Percentiles rank a stretch among this genome's conserved stretches.
These are phyloP conservation scores for Pythium aristosporum DNA, from an alignment of 352 stramenopile species.

Conservation along the genomic window DNA sequence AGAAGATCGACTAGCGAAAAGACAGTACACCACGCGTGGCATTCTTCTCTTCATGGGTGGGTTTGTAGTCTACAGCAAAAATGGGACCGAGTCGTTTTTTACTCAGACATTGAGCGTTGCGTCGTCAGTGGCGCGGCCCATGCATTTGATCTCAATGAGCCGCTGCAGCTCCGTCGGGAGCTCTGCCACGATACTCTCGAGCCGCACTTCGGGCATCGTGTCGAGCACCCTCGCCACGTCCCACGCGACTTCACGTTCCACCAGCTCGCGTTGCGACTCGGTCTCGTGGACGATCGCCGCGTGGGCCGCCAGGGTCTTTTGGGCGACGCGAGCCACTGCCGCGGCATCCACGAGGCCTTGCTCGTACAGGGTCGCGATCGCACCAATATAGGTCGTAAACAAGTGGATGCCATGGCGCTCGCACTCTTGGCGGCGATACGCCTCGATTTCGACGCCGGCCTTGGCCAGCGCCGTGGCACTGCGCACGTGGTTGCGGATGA, in stretches of 20 bases:
- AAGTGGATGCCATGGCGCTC: slow-evolving; percentile 60
- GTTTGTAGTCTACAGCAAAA: slow-evolving; percentile 8
- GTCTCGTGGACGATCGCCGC: slow-evolving; percentile 68
- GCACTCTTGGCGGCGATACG: slow-evolving; percentile 68
- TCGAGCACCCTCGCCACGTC: slow-evolving; percentile 61
- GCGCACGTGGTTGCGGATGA: slow-evolving; percentile 66
- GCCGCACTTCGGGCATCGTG: slow-evolving; percentile 51
- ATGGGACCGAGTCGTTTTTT: neutral
- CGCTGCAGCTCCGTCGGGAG: slow-evolving; percentile 47
- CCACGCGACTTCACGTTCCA: slow-evolving; percentile 57
- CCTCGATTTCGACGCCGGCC: slow-evolving; percentile 14
- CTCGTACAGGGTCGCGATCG: slow-evolving; percentile 53
- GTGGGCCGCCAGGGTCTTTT: slow-evolving; percentile 57
- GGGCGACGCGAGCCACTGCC: slow-evolving; percentile 59
- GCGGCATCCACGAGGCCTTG: slow-evolving; percentile 47
- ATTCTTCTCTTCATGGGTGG: neutral
- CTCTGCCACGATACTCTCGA: slow-evolving; percentile 44
- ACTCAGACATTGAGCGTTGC: neutral
- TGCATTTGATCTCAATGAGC: slow-evolving; percentile 22
- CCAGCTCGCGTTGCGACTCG: slow-evolving; percentile 43
- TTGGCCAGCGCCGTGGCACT: slow-evolving; percentile 16
- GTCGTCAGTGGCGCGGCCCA: slow-evolving; percentile 10
- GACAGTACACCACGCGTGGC: neutral
- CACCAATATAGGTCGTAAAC: slow-evolving; percentile 82
- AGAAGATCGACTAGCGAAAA: slow-evolving; percentile 77